These are phyloP conservation scores for Diophrys appendiculata DNA, from an alignment of 73 alveolate species.

Conservation along the genomic window DNA sequence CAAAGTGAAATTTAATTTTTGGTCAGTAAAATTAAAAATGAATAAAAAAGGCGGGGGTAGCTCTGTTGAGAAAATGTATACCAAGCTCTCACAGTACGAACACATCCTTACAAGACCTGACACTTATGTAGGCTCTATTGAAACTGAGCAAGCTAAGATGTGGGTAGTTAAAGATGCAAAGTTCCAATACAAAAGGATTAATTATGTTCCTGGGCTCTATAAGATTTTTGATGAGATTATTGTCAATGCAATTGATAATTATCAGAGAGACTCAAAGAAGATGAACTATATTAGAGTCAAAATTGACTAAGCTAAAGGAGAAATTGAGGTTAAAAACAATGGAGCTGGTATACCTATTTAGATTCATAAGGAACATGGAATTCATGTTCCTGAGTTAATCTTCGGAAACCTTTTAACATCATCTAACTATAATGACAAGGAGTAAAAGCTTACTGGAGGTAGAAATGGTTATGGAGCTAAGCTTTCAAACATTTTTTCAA, in stretches of 20 bases:
- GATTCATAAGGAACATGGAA: slow-evolving; percentile 95
- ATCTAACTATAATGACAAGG: slow-evolving; percentile 96
- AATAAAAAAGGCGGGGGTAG: too few relatives aligned
- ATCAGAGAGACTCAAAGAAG: slow-evolving; percentile 88
- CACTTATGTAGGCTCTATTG: slow-evolving; percentile 97
- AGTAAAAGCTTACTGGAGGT: slow-evolving; percentile 97
- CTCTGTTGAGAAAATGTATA: slow-evolving; percentile 92
- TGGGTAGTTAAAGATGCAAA: slow-evolving; percentile 88
- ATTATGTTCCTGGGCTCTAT: slow-evolving; percentile 97
- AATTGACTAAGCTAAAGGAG: slow-evolving; percentile 73
- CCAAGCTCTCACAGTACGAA: slow-evolving; percentile 95
- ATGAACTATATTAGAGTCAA: slow-evolving; percentile 87
- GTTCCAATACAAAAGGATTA: slow-evolving; percentile 65
- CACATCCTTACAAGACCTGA: slow-evolving; percentile 99
- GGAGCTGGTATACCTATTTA: slow-evolving; percentile 97
- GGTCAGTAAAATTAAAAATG: too few relatives aligned
- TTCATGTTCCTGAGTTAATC: slow-evolving; percentile 97
- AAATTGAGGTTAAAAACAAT: slow-evolving; percentile 87
- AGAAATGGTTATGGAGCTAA: slow-evolving; percentile 99
- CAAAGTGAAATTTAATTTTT: too few relatives aligned
- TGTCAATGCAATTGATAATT: slow-evolving; percentile 99
- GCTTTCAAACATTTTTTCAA: slow-evolving; percentile 97
- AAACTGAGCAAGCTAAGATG: slow-evolving; percentile 79
- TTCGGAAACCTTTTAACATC: slow-evolving; percentile 98
- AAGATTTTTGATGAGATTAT: slow-evolving; percentile 98